Base-by-base conservation (phyloP, 495 filamentous ascomycete genomes). In the Schizothecium vesticola region DNA sequence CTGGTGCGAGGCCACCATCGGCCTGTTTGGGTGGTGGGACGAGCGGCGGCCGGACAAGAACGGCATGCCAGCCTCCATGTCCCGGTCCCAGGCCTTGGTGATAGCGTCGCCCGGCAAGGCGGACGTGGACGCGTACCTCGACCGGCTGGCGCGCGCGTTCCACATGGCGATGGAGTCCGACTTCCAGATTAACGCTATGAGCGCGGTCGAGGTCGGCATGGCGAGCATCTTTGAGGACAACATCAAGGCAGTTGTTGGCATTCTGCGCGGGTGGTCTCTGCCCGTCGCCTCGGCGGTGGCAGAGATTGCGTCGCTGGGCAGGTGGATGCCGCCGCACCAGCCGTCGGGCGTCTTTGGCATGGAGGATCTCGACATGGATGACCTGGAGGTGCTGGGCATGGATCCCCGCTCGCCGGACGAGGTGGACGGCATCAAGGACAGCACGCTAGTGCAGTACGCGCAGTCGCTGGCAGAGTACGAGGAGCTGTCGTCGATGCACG, bases 1-100 rank as follows among this genome's bases (percentile, higher is more conserved):
- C 76, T 97, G 93, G 93, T 84, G 93, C 59, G 94, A 97, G 78
- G 92, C 92, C 0, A 89, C 90, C 2, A 78, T 96, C 61, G 89
- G 87, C 4, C 78, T 96, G 59, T 90, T 92, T 11, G 88, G 89
- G 0, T 97, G 93, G 93, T 96, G 93, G 92, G 88, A 93, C 75
- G 91, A 93, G 43, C 86, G 91, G 19, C 88, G 89, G 63, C 84
- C 83, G 21, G 77, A 79, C 6, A 74, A 73, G 67, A 66, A 72
- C 29, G 56, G 63, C 29, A 70, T 74, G 68, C 69, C 72, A 28
- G 70, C 74, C 64, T 66, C 74, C 13, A 61, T 82, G 16, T 80
- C 80, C 25, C 73, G 75, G 64, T 81, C 82, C 21, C 78, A 77
- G 72, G 77, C 69, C 25, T 89, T 78, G 56, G 76, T 68, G n/a